These are phyloP conservation scores for Dothiorella sarmentorum DNA, from an alignment of 2,329 filamentous ascomycete genomes.

Conservation along the genomic window DNA sequence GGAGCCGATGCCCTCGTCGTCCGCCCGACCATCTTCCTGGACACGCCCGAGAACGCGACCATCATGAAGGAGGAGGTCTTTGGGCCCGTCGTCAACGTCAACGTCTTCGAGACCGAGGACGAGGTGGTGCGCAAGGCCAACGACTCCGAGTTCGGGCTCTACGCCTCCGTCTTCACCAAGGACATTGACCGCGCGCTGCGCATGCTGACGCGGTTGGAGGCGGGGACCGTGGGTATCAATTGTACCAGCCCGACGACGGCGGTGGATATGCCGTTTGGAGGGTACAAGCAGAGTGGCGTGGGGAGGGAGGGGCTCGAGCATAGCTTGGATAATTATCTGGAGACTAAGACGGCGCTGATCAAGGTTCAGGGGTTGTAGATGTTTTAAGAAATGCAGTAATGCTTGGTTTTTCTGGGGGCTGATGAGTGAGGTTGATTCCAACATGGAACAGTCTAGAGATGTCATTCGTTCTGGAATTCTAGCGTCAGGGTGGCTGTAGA, in stretches of 20 bases:
- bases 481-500: no score
- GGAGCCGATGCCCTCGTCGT: conserved; percentile 29
- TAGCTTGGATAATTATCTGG: conserved; percentile 33
- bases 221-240: conserved; percentile 41
- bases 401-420: not conserved
- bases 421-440: not conserved
- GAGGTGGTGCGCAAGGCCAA: conserved; percentile 38
- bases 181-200: conserved; percentile 37
- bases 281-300: conserved; percentile 38
- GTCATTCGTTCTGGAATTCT: not conserved
- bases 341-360: conserved; percentile 35
- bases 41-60: conserved; percentile 40
- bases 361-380: conserved; percentile 19
- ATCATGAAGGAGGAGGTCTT: conserved; percentile 39
- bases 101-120: conserved; percentile 34
- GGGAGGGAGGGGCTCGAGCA: conserved; percentile 34
- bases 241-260: conserved; percentile 35
- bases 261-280: conserved; percentile 41
- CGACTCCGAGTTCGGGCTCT: conserved; percentile 38
- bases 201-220: conserved; percentile 40
- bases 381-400: not conserved
- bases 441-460: not conserved
- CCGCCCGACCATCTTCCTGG: conserved; percentile 45
- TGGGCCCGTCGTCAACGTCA: conserved; percentile 37
- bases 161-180: conserved; percentile 38